Evolutionary conservation across 164 flowering plant genomes (phyloP).

Genomic region (Buxus sempervirens): DNA sequence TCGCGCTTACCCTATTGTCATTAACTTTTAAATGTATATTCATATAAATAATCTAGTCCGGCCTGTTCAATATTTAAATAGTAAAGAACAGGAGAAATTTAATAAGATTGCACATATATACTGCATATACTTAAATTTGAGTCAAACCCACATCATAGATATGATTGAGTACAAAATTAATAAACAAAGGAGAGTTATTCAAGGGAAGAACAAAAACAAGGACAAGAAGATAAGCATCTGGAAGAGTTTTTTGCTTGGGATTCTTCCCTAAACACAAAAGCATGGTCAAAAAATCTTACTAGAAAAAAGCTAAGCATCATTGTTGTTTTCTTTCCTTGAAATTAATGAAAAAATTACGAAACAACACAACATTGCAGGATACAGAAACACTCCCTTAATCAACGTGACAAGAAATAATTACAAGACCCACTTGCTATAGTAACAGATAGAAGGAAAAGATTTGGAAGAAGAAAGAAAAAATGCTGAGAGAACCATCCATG

Average conservation of each 20-base stretch:
- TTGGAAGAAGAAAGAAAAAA: too few relatives aligned
- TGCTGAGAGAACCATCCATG: too few relatives aligned
- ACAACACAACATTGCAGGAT: slow-evolving; percentile 17
- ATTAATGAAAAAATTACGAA: slow-evolving; percentile 25
- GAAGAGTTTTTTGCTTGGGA: background rate
- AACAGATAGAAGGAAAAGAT: background rate
- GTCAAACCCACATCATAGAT: background rate
- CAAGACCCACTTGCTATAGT: slow-evolving; percentile 18
- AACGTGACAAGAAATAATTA: slow-evolving; percentile 18
- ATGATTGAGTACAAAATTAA: background rate
- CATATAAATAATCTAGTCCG: background rate
- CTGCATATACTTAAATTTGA: too few relatives aligned
- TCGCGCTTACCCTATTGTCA: too few relatives aligned
- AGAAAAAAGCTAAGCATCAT: slow-evolving; percentile 4
- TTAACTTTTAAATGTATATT: too few relatives aligned
- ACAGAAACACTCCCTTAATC: slow-evolving; percentile 13
- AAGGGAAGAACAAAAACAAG: background rate
- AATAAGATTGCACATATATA: background rate
- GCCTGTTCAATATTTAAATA: background rate
- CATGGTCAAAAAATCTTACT: too few relatives aligned
- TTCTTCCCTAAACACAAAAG: background rate
- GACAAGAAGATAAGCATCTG: background rate
- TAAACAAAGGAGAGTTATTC: background rate
- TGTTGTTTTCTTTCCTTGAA: slow-evolving; percentile 17
- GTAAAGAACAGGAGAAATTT: background rate